Base-by-base conservation (phyloP, 2,329 filamentous ascomycete species). In the Colletotrichum sp. region DNA sequence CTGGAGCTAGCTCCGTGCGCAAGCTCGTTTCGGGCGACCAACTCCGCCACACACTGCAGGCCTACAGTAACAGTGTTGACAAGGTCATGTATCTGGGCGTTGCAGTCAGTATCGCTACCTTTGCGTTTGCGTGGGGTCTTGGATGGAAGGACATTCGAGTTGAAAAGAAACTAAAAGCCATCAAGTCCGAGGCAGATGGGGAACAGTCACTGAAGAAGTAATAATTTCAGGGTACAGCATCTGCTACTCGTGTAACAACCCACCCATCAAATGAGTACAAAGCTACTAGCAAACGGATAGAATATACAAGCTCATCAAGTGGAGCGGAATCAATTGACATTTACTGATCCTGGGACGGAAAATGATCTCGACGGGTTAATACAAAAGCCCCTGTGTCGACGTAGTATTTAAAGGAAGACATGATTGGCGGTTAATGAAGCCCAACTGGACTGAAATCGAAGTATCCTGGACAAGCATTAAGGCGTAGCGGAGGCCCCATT, bases 81-180 rank as follows among this genome's bases (percentile, higher is more conserved):
- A 68, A 75, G 7, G 80, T 80, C 1, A 83, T 83, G 72, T 80
- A 82, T 57, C 77, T 80, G 26, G 81, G 82, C 14, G 80, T 83
- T 1, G 84, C 81, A 1, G 70, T 83, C 28, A 80, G 81, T 7
- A 79, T 78, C 26, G 78, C 68, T 4, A 78, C 81, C 68, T 84
- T 88, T 26, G 26, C 86, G 0, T 81, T 83, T 7, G 80, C 82
- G 1, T 86, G 84, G 78, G 88, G 87, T 0, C 83, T 89, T 78
- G 88, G 88, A 2, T 89, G 86, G 83, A 84, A 84, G 26, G 85
- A 87, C 77, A 82, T 89, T 34, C 84, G 87, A 43, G 85, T 85
- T 77, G 83, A 83, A 73, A 71, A 77, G 4, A 70, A 70, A 0
- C 18, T 70, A 2, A 63, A 64, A 7, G 57, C 68, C 8, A 39